Evolutionary conservation across 1,284 basidiomycete genomes (phyloP).

Genomic region (Grifola frondosa): DNA sequence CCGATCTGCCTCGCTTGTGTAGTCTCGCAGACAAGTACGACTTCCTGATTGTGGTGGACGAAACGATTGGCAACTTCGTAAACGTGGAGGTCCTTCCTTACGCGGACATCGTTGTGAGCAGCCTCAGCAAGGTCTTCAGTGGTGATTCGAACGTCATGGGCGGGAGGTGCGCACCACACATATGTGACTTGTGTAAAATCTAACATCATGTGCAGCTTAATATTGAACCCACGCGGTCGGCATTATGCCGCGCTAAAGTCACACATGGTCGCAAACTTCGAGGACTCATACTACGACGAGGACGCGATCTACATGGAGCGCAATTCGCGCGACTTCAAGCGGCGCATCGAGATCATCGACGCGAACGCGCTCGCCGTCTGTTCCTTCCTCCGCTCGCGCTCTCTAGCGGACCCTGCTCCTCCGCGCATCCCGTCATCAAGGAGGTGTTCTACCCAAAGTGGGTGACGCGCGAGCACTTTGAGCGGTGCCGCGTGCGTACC

Average conservation of each 20-base stretch:
- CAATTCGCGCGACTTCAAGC: slow-evolving; percentile 91
- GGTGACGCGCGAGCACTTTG: slow-evolving; percentile 74
- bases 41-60: slow-evolving; percentile 91
- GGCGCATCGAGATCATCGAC: slow-evolving; percentile 80
- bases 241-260: slow-evolving; percentile 69
- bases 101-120: slow-evolving; percentile 93
- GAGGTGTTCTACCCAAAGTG: slow-evolving; percentile 92
- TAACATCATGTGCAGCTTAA: slow-evolving; percentile 52
- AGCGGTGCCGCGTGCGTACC: slow-evolving; percentile 47
- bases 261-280: slow-evolving; percentile 64
- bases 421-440: slow-evolving; percentile 49
- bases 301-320: slow-evolving; percentile 98
- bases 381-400: slow-evolving; percentile 70
- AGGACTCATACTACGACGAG: slow-evolving; percentile 89
- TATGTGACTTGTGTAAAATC: slow-evolving; percentile 2
- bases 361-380: slow-evolving; percentile 82
- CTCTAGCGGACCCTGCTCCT: slow-evolving; percentile 38
- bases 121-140: slow-evolving; percentile 94
- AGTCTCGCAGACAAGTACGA: slow-evolving; percentile 84
- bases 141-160: slow-evolving; percentile 98
- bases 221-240: slow-evolving; percentile 79
- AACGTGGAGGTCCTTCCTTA: slow-evolving; percentile 92
- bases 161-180: slow-evolving; percentile 65
- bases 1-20: slow-evolving; percentile 79
- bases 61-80: slow-evolving; percentile 95